A percentile compares a stretch with the other conserved stretches of the same genome.
Evolutionary conservation across 331 rosid genomes (phyloP).

Genomic region (Stylosanthes scabra): DNA sequence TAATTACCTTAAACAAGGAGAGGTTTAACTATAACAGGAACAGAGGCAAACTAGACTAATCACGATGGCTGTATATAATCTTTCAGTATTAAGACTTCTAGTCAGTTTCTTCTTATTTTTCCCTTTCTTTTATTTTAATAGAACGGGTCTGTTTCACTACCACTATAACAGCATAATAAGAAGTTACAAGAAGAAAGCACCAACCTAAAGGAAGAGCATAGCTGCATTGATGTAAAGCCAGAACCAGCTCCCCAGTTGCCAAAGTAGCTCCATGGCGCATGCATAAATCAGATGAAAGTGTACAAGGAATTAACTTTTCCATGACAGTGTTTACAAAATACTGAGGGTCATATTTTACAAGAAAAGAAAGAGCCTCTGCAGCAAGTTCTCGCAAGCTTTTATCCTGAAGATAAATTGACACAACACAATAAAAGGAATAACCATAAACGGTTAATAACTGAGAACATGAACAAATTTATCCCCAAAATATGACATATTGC

Average conservation of each 20-base stretch:
- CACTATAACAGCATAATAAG: slow-evolving; percentile 31
- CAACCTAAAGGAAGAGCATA: slow-evolving; percentile 72
- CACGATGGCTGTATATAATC: slow-evolving; percentile 12
- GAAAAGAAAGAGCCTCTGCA: slow-evolving; percentile 80
- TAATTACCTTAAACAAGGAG: slow-evolving; percentile 3
- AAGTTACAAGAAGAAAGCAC: slow-evolving; percentile 44
- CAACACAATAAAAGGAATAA: slow-evolving; percentile 34
- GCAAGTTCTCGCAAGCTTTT: slow-evolving; percentile 96
- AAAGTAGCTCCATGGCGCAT: slow-evolving; percentile 95
- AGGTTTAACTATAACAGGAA: slow-evolving; percentile 21
- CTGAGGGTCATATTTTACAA: slow-evolving; percentile 79
- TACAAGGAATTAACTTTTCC: slow-evolving; percentile 82
- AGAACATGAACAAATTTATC: slow-evolving; percentile 29
- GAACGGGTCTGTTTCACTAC: slow-evolving; percentile 15
- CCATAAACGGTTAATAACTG: slow-evolving; percentile 1
- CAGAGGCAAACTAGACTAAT: slow-evolving; percentile 20
- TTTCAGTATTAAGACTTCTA: slow-evolving; percentile 30
- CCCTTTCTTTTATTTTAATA: slow-evolving; percentile 2
- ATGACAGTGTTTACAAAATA: slow-evolving; percentile 65
- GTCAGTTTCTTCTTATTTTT: slow-evolving; percentile 12
- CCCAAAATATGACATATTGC: background rate
- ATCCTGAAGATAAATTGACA: slow-evolving; percentile 60
- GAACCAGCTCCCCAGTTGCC: slow-evolving; percentile 86
- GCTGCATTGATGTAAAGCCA: slow-evolving; percentile 70
- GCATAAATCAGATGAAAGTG: slow-evolving; percentile 95